Evolutionary conservation across 2,329 filamentous ascomycete genomes (phyloP), one percentile per base, ranked within the genome.

Genomic region (Botrytis porri): DNA sequence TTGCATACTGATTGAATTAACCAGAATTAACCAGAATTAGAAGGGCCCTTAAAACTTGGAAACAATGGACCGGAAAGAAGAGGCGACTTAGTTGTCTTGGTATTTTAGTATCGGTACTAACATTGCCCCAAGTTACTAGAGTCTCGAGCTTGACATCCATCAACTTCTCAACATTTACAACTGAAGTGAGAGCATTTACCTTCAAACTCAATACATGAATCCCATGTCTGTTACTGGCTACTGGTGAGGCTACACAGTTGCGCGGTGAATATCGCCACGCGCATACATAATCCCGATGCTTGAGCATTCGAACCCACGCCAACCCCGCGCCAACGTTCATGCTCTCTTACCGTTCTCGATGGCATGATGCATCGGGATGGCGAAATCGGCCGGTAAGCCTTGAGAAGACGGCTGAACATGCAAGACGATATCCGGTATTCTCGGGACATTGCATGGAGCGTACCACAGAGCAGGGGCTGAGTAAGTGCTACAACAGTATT

Each of bases 381-480:
- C 63, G 32, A 37, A 51, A 66, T 18, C 43, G 35, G 35, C 64
- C 45, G 64, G 45, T 54, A 20, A 51, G 63, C 63, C 35, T 14
- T 29, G 16, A n/a, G 25, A 41, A 57, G 37, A 67, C 37, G 65
- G 48, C 65, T 57, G 65, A 32, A 57, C 39, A 48, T 67, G 48
- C 65, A 67, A 25, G 22, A 32, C 35, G 48, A 37, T 41, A 41
- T 67, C 29, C 48, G 48, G 65, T 32, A 10, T 51, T 57, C 48
- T 67, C 65, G 65, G 65, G 65, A 57, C 7, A 41, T 66, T 51
- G 63, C 63, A 51, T 66, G 43, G 32, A n/a, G 7, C 29, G 32
- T 51, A 18, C 39, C 22, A 66, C 37, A 65, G 29, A 57, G n/a
- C 65, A 67, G 65, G 35, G 39, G 18, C 39, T 32, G 37, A 16